Base-by-base conservation (phyloP, 768 basidiomycete genomes). In the Phanerochaete carnosa region DNA sequence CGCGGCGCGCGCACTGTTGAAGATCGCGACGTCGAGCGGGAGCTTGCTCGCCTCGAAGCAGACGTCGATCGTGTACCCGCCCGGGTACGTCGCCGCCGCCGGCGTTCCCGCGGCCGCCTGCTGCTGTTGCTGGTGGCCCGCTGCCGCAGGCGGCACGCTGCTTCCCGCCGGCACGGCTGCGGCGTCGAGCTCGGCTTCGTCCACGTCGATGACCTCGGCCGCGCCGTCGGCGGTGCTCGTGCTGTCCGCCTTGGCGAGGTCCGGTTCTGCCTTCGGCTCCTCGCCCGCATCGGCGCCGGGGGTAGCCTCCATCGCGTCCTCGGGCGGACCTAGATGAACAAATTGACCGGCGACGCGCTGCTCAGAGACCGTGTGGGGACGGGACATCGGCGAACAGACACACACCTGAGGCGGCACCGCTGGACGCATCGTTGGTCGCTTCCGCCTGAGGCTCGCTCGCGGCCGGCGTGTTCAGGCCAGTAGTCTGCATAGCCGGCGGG, bases 11-110 rank as follows among this genome's bases (percentile, higher is more conserved):
- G 93, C 85, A 65, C 93, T 91, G 70, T 96, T 95, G 75, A 92
- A 92, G 62, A 97, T 91, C 8, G 94, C 95, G 11, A 95, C 89
- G 69, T 97, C 95, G 58, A 97, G 77, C 1, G 95, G 94, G 43
- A 95, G 78, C 72, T 95, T 95, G 73, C 89, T 88, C 22, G 94
- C 90, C 74, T 95, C 94, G 66, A 85, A 87, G 58, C 81, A 81
- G 3, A 95, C 83, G 70, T 96, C 94, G 68, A 94, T 87, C 7
- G 82, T 77, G 62, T 78, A 80, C 15, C 81, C 83, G 25, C 59
- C 76, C 69, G 64, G 69, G 29, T 78, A 76, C 52, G 72, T 23
- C 59, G 64, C 51, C 26, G 46, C 6, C 50, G 58, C 23, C 45
- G 37, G 11, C 22, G 47, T 25, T 3, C 50, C 55, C 29, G 46